Base-by-base conservation (phyloP, 768 basidiomycete species). In the Mrakia hoshinonis region DNA sequence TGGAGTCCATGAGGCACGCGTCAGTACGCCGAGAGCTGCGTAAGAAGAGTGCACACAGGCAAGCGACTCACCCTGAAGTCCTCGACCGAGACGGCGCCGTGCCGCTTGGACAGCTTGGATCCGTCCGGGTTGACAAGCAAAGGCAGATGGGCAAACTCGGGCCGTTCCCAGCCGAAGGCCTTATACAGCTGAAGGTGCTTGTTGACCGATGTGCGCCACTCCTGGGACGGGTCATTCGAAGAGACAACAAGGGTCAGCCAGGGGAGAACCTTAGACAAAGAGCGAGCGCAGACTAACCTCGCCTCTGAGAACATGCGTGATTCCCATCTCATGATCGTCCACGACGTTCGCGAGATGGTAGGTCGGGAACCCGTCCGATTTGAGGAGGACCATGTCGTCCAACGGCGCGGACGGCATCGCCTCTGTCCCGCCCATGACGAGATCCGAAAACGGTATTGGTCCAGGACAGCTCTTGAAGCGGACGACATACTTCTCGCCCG, bases 281-380 rank as follows among this genome's bases (percentile, higher is more conserved):
- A 39, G 38, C 24, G 39, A 36, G 22, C 6, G 43, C 7, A 54
- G 24, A 74, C 83, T 36, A 69, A 88, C 93, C 85, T 97, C 94
- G 63, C 96, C 96, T 34, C 96, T 86, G 1, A 98, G 81, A 5
- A 98, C 94, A 80, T 98, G 96, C 0, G 92, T 91, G 29, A 99
- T 91, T 0, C 87, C 88, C 96, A 99, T 99, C 75, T 88, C 86
- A 75, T 92, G 87, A 80, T 99, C 96, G 75, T 99, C 96, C 0
- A 95, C 91, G 0, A 98, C 91, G 26, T 88, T 93, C 0, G 96
- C 95, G 5, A 99, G 84, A 74, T 98, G 96, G 77, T 99, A 99
- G 0, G 95, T 98, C 6, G 96, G 96, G 78, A 89, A 95, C 1
- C 86, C 82, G 78, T 99, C 96, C 0, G 90, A 88, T 79, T 99